Base-by-base conservation (phyloP, 2,329 filamentous ascomycete genomes). In the Cytospora piceicola region DNA sequence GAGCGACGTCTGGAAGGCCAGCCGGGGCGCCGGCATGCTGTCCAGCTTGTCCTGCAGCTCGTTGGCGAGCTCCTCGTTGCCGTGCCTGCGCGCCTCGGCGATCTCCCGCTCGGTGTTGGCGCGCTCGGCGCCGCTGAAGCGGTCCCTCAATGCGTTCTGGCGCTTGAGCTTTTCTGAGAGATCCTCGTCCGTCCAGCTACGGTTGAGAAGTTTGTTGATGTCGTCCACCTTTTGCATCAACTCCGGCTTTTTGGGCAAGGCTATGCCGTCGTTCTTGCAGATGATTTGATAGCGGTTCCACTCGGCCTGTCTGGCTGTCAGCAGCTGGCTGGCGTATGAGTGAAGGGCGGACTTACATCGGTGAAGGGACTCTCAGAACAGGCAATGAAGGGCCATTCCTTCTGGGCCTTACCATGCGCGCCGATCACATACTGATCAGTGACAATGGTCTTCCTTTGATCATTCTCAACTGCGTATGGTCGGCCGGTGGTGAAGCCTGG, bases 341-440 rank as follows among this genome's bases (percentile, higher is more conserved):
- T 63, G 1, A 12, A 12, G 34, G 36, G 14, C 11, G 9, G 56
- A 75, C 83, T 69, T 80, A 92, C 90, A 77, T 95, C 93, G n/a
- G 90, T 92, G 73, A 98, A 91, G 52, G 84, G 82, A 58, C 89
- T 88, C 75, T 97, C 94, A 0, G 95, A 98, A 74, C 94, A 94
- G 69, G 90, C 90, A 68, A 95, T 90, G 77, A 98, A 97, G 5
- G 94, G 93, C 79, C 93, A 97, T 42, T 94, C 88, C 75, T 90
- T 90, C 73, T 93, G 86, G 0, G 91, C 85, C 72, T 94, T 93
- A 55, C 95, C 95, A 74, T 96, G 91, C 9, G 92, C 88, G 52
- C 92, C 88, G 62, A 89, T 81, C 36, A 92, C 87, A 74, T 98
- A 97, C 75, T 94, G 90, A 68, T 96, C 93, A 0, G 93, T 96